Percentiles rank a stretch among this genome's conserved stretches.
These are phyloP conservation scores for Abelmoschus esculentus DNA, from an alignment of 345 rosid genomes.

Conservation along the genomic window DNA sequence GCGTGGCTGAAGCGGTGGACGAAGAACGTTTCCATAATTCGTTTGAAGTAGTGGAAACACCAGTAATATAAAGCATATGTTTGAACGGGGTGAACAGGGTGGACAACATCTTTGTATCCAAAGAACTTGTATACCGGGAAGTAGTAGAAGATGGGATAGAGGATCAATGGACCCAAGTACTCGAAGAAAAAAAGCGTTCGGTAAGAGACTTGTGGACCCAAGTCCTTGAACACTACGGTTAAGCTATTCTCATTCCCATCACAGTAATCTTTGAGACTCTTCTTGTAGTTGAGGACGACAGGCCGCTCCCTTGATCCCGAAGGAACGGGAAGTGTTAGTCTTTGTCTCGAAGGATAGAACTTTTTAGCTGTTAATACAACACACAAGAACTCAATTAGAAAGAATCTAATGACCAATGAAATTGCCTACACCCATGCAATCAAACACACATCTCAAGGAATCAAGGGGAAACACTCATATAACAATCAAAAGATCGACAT, in stretches of 20 bases:
- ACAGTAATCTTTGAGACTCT: constrained; percentile 60
- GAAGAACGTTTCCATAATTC: constrained; percentile 91
- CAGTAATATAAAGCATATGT: constrained; percentile 89
- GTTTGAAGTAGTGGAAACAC: constrained; percentile 95
- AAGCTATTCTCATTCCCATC: constrained; percentile 53
- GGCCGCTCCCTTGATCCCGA: constrained; percentile 77
- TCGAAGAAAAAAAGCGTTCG: constrained; percentile 92
- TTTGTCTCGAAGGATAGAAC: constrained; percentile 91
- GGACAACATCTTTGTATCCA: constrained; percentile 42
- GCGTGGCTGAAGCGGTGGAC: constrained; percentile 92
- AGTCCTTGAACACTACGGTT: constrained; percentile 85
- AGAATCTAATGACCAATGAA: neutral
- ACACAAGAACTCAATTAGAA: constrained; percentile 1
- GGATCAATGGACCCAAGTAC: constrained; percentile 80
- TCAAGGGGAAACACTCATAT: neutral
- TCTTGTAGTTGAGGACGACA: constrained; percentile 51
- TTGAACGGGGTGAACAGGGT: constrained; percentile 68
- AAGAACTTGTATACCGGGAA: constrained; percentile 68
- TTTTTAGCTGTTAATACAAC: constrained; percentile 55
- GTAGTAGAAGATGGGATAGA: constrained; percentile 86
- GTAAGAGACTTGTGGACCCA: constrained; percentile 94
- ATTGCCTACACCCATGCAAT: neutral
- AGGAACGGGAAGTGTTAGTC: constrained; percentile 72
- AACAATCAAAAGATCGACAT: neutral
- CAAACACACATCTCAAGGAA: neutral